Base-by-base conservation (phyloP, 805 yeast genomes). In the Lipomyces orientalis region DNA sequence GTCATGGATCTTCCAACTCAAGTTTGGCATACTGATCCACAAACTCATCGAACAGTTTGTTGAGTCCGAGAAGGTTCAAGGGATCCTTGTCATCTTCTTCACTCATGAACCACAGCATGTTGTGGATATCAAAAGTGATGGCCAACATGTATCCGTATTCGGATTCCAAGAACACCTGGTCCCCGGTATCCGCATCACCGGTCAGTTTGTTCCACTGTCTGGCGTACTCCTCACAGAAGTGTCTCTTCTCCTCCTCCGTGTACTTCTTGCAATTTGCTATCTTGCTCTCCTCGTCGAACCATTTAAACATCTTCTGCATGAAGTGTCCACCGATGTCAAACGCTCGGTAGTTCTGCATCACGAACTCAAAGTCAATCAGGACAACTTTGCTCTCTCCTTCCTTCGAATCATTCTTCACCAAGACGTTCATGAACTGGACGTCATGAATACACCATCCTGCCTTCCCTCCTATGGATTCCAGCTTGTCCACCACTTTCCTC, bases 351-450 rank as follows among this genome's bases (percentile, higher is more conserved):
- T 43, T 43, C 22, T n/a, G 49, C 49, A 43, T 43, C 49, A 43
- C 49, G 49, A 43, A 43, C 49, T 43, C 49, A 43, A 43, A 43
- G 49, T 43, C 49, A 43, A 43, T 43, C 49, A 43, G 49, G 49
- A 43, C 22, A n/a, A 43, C 49, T 43, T 43, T 43, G 22, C 49
- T 43, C 49, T 43, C 22, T n/a, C 49, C 49, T 43, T 43, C 49
- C 49, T 16, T 43, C 49, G 49, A n/a, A 16, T 43, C 49, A 43
- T 43, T 43, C 22, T 43, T 43, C 19, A 43, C 49, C 49, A 43
- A 43, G 49, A 43, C 22, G 22, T 43, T 43, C 49, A 43, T 43
- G 49, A 43, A 43, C 49, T 43, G 49, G 22, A 43, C 7, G 22
- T 43, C 49, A 43, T 43, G 49, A 43, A 43, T 43, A 43, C 49